Evolutionary conservation across 352 stramenopile species (phyloP).

Genomic region (Phytophthora pistaciae): DNA sequence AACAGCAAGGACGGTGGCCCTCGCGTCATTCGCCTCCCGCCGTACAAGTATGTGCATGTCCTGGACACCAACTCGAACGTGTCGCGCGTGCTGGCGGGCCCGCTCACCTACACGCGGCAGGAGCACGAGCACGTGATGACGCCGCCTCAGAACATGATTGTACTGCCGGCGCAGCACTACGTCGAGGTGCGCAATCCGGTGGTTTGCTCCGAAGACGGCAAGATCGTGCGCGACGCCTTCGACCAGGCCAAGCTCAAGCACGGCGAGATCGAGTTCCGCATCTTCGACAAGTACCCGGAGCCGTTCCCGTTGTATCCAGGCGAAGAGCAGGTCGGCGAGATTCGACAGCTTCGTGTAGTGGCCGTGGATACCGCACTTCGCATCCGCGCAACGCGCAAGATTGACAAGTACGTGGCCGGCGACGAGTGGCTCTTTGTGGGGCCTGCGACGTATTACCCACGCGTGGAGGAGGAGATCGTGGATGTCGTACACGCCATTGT

Average conservation of each 20-base stretch:
- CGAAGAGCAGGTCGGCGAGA: conserved; percentile 64
- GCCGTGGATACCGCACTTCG: conserved; percentile 69
- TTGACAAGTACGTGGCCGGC: conserved; percentile 60
- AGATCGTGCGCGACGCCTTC: conserved; percentile 72
- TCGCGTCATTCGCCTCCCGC: conserved; percentile 77
- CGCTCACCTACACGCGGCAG: conserved; percentile 83
- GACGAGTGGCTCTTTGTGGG: conserved; percentile 86
- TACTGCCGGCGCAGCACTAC: conserved; percentile 80
- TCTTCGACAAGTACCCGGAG: conserved; percentile 80
- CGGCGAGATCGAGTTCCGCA: conserved; percentile 80
- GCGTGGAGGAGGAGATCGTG: conserved; percentile 79
- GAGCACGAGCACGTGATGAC: conserved; percentile 83
- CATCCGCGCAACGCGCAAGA: conserved; percentile 68
- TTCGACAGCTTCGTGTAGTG: conserved; percentile 69
- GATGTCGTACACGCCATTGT: conserved; percentile 62
- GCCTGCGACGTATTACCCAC: conserved; percentile 77
- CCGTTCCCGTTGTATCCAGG: conserved; percentile 81
- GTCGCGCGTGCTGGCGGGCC: conserved; percentile 77
- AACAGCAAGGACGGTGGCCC: conserved; percentile 51
- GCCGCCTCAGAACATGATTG: conserved; percentile 75
- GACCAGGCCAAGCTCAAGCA: conserved; percentile 83
- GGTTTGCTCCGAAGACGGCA: conserved; percentile 51
- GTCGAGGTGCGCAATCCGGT: conserved; percentile 82
- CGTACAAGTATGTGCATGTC: conserved; percentile 88
- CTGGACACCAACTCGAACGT: conserved; percentile 90